Base-by-base conservation (phyloP, 164 flowering plant species). In the Liquidambar formosana region DNA sequence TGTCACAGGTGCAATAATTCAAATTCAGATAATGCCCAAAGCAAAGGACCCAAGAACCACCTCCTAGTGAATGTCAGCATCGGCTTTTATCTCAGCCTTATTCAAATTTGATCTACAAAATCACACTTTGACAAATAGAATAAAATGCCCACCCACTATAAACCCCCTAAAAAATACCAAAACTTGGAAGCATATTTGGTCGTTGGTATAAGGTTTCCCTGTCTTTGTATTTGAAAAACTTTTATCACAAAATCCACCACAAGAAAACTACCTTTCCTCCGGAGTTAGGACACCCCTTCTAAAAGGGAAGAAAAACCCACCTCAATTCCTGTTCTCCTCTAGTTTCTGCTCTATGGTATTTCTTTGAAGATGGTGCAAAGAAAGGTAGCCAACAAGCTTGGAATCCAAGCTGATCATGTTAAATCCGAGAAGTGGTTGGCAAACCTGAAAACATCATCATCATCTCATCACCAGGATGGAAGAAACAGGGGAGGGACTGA, bases 311-410 rank as follows among this genome's bases (percentile, higher is more conserved):
- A 33, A 33, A 33, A 33, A 2, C 6, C 51, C 62, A 64, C 44
- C 64, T 61, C 44, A 47, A 54, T 62, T 13, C n/a, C 12, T 26
- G n/a, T 33, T 8, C 51, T 60, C 51, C 48, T 22, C 9, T 41
- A 16, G 38, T 53, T 47, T 26, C 11, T 63, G 64, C 13, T 63
- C 48, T 53, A 41, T 26, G 43, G 76, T 69, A 71, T 82, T 73
- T 53, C 81, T 80, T 74, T 72, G 64, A 79, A 81, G 75, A 89
- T 91, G 94, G 94, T 88, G 6, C 94, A 86, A 75, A 86, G 83
- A 67, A 84, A 80, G 73, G 77, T 64, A 3, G 65, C 74, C 44
- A 71, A 53, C 79, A 86, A 82, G 81, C 80, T 82, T 84, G 82
- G 86, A 2, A 72, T 79, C 86, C 85, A 79, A 80, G 75, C 77